Base-by-base conservation (phyloP, 169 alveolate species). In the Plasmodium fragile region DNA sequence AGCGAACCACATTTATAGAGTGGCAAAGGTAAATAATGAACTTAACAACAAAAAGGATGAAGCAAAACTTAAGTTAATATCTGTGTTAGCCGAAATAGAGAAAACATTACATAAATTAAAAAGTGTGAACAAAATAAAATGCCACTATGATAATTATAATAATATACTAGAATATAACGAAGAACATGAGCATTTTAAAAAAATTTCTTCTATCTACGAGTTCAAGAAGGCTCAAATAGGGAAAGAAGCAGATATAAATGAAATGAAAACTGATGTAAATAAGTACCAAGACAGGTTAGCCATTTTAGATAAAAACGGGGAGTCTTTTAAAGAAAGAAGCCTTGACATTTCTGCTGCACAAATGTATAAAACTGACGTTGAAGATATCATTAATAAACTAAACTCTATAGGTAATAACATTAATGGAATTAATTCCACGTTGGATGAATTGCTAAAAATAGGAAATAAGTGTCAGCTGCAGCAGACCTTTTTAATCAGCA, bases 401-500 rank as follows among this genome's bases (percentile, higher is more conserved):
- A 75, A n/a, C 45, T 3, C n/a, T 55, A 75, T 36, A 34, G 82
- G 36, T 32, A 36, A 75, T 36, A 34, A 0, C 22, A 7, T 75
- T 75, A 75, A 32, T 22, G 55, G 49, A 75, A 75, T 75, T n/a
- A 34, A 32, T 34, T 75, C 34, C 55, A 2, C 82, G 13, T 25
- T 32, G 16, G 55, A 75, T 36, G 82, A 75, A 75, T 75, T 75
- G 49, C 45, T 75, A 75, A 69, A 75, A 2, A 34, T 75, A 75
- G 82, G 82, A 43, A 75, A 75, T n/a, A 32, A 10, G 3, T 75
- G 82, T 75, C 82, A 75, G 45, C 22, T 75, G 28, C 82, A 55
- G 16, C n/a, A 39, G 69, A 75, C n/a, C 45, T 75, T 13, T 75
- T n/a, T 75, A 75, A 75, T 75, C 45, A 75, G 69, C 45, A 75